These are phyloP conservation scores for Stachybotrys echinatus DNA, from an alignment of 2,329 filamentous ascomycete genomes.

Conservation along the genomic window DNA sequence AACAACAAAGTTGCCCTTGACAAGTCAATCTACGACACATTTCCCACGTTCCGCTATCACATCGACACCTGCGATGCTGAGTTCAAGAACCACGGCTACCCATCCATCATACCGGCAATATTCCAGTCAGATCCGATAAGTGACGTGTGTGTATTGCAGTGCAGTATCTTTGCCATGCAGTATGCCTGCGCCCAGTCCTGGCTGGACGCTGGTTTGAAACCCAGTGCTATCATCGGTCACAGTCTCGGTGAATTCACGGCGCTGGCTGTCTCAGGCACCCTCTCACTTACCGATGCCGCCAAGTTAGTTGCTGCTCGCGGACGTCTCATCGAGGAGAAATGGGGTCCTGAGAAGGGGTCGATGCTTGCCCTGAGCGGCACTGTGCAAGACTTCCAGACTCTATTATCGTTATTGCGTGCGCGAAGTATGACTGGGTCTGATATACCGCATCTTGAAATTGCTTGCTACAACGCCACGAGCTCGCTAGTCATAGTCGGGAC, in stretches of 20 bases:
- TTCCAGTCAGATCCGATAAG: neutral
- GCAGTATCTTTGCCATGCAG: conserved; percentile 32
- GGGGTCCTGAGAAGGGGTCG: conserved; percentile 28
- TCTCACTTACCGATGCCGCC: conserved; percentile 23
- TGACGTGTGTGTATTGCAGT: neutral
- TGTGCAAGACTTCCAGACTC: conserved; percentile 9
- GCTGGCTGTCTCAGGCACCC: conserved; percentile 7
- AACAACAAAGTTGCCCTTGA: conserved; percentile 12
- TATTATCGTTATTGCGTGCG: neutral
- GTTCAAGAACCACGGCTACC: conserved; percentile 10
- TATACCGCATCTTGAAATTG: conserved; percentile 21
- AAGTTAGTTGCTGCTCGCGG: conserved; percentile 23
- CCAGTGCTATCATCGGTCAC: conserved; percentile 25
- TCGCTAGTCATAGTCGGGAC: conserved; percentile 37
- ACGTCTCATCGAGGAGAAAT: conserved; percentile 19
- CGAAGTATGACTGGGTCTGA: neutral
- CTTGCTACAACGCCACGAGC: conserved; percentile 40
- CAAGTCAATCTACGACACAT: conserved; percentile 19
- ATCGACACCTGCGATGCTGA: conserved; percentile 6
- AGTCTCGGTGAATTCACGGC: conserved; percentile 34
- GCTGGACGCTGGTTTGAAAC: conserved; percentile 27
- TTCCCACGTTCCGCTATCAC: conserved; percentile 13
- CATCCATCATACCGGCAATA: neutral
- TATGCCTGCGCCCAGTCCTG: conserved; percentile 27
- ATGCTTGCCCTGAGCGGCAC: conserved; percentile 29